phyloP scores from a whole-genome alignment of 305 asterid genomes.

The Fraxinus dipetala region DNA sequence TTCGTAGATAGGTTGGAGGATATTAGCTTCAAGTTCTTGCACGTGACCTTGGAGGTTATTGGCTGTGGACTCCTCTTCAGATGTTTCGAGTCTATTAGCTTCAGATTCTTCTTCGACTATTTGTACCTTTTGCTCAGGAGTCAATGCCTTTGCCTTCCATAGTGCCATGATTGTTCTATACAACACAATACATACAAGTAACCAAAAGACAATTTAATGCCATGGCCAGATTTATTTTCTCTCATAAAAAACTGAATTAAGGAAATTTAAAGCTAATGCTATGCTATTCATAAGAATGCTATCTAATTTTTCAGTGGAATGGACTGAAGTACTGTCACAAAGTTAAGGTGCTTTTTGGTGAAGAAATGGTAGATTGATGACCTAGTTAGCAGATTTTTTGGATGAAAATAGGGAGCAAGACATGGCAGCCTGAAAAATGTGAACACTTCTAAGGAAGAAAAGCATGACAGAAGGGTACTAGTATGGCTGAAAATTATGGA shows the following conservation, averaged over 20 bases:
- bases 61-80: constrained; percentile 62
- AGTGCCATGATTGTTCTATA: constrained; percentile 88
- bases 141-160: constrained; percentile 87
- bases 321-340: not conserved
- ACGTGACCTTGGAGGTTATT: constrained; percentile 44
- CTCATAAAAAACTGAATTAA: not conserved
- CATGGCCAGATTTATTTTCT: not conserved
- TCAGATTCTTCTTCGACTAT: constrained; percentile 76
- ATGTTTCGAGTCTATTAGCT: constrained; percentile 44
- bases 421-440: not conserved
- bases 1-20: constrained; percentile 47
- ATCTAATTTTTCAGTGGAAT: not conserved
- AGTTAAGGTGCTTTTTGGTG: not conserved
- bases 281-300: not conserved
- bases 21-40: constrained; percentile 45
- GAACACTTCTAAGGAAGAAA: constrained; percentile 6
- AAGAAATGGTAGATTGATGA: not conserved
- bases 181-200: not conserved
- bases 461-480: not conserved
- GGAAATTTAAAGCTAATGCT: not conserved
- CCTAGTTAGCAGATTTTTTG: not conserved
- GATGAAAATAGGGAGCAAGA: not conserved
- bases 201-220: not conserved
- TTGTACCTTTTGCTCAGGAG: constrained; percentile 88
- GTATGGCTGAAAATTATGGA: not conserved